These are phyloP conservation scores for Articulospora tetracladia DNA, from an alignment of 495 filamentous ascomycete genomes.

Conservation along the genomic window DNA sequence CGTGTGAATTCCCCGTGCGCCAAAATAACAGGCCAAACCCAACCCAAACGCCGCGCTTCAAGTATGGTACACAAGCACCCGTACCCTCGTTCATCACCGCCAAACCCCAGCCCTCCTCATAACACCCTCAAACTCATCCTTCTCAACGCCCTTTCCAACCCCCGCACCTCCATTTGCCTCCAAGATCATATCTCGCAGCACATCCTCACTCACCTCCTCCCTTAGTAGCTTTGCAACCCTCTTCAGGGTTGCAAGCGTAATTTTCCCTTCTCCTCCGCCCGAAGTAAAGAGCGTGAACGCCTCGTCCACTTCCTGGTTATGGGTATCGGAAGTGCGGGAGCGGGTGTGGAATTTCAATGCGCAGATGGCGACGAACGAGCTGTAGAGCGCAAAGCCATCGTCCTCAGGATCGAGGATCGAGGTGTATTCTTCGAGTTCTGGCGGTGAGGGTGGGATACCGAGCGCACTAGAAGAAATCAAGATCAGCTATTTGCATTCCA, in stretches of 20 bases:
- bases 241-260: constrained; percentile 72
- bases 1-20: not conserved
- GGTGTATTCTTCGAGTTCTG: constrained; percentile 69
- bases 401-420: constrained; percentile 77
- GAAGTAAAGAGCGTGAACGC: constrained; percentile 76
- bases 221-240: constrained; percentile 77
- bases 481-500: not conserved
- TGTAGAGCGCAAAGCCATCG: constrained; percentile 71
- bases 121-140: constrained; percentile 79
- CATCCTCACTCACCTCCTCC: constrained; percentile 73
- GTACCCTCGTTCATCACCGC: constrained; percentile 8
- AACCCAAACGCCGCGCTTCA: constrained; percentile 1
- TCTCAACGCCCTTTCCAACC: constrained; percentile 64
- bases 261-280: constrained; percentile 40
- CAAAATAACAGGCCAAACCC: not conserved
- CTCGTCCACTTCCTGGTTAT: constrained; percentile 63
- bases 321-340: constrained; percentile 42
- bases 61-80: not conserved
- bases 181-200: constrained; percentile 86
- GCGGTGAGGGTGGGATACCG: constrained; percentile 59
- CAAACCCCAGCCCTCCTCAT: constrained; percentile 80
- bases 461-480: constrained; percentile 54
- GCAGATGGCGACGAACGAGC: constrained; percentile 76
- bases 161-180: constrained; percentile 85
- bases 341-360: constrained; percentile 71